Evolutionary conservation across 495 filamentous ascomycete genomes (phyloP).

Genomic region (Hypoxylon crocopeplum): DNA sequence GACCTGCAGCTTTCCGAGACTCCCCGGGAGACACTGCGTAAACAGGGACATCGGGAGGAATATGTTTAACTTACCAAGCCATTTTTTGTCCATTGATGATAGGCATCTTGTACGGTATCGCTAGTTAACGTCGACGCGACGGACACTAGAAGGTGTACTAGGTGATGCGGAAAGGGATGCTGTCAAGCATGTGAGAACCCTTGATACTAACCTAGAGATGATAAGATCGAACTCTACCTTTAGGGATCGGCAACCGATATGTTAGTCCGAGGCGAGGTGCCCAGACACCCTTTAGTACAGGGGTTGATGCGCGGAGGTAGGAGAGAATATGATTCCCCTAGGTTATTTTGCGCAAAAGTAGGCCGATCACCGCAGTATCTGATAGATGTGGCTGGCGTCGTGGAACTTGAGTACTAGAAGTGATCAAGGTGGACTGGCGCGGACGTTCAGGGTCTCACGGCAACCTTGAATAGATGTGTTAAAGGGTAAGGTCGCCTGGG

Average conservation of each 20-base stretch:
- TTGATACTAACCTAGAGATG: neutral
- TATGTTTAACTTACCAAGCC: conserved; percentile 60
- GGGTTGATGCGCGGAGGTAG: conserved; percentile 1
- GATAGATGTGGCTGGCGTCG: conserved; percentile 20
- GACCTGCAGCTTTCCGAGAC: conserved; percentile 29
- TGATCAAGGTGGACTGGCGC: conserved; percentile 5
- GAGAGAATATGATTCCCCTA: conserved; percentile 5
- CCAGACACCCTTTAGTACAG: neutral
- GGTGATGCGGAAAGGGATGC: neutral
- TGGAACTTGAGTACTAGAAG: conserved; percentile 13
- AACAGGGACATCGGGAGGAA: conserved; percentile 13
- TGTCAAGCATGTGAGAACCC: conserved; percentile 12
- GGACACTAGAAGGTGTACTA: conserved; percentile 2
- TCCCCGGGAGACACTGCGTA: neutral
- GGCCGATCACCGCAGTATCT: neutral
- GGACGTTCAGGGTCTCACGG: conserved; percentile 9
- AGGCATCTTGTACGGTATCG: conserved; percentile 52
- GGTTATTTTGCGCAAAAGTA: conserved; percentile 3
- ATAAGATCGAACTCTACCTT: conserved; percentile 3
- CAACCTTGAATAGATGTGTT: conserved; percentile 7
- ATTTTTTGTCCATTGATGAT: conserved; percentile 64
- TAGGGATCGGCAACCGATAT: conserved; percentile 7
- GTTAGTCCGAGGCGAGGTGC: neutral
- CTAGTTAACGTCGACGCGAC: conserved; percentile 11
- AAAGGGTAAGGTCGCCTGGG: neutral